These are phyloP conservation scores for Liquidambar formosana DNA, from an alignment of 164 flowering plant genomes.

Conservation along the genomic window DNA sequence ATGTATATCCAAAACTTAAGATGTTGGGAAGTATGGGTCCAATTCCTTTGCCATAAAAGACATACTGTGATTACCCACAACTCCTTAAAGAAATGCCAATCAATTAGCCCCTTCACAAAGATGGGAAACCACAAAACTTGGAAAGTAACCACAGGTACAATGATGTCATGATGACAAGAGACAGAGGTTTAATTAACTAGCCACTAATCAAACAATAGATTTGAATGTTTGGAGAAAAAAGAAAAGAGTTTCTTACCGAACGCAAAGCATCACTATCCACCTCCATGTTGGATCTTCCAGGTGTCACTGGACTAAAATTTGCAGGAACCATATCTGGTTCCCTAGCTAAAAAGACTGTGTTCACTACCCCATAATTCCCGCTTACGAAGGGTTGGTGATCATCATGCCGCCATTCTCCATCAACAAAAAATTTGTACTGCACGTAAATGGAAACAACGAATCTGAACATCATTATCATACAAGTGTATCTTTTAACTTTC, in stretches of 20 bases:
- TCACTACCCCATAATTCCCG: slow-evolving; percentile 66
- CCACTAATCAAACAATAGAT: not conserved
- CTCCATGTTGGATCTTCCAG: slow-evolving; percentile 70
- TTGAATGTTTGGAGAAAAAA: not conserved
- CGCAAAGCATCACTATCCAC: slow-evolving; percentile 66
- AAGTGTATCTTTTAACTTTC: not conserved
- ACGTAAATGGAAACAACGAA: not conserved
- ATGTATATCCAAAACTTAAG: too few species aligned
- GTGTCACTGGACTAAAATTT: slow-evolving; percentile 27
- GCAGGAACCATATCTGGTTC: slow-evolving; percentile 45
- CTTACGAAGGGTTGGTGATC: slow-evolving; percentile 55
- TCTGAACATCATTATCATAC: slow-evolving; percentile 7
- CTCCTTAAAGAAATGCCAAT: too few species aligned
- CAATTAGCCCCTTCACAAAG: too few species aligned
- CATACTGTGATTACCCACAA: too few species aligned
- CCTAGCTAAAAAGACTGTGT: slow-evolving; percentile 53
- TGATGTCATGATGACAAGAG: not conserved
- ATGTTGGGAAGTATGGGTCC: too few species aligned
- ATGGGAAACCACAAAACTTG: not conserved
- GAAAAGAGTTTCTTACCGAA: slow-evolving; percentile 38
- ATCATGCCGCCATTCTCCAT: slow-evolving; percentile 91
- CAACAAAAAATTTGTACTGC: slow-evolving; percentile 88
- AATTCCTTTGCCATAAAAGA: too few species aligned
- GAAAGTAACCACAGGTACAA: not conserved
- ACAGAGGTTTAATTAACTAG: not conserved